Base-by-base conservation (phyloP, 352 stramenopile genomes). In the Globisporangium barbulae region DNA sequence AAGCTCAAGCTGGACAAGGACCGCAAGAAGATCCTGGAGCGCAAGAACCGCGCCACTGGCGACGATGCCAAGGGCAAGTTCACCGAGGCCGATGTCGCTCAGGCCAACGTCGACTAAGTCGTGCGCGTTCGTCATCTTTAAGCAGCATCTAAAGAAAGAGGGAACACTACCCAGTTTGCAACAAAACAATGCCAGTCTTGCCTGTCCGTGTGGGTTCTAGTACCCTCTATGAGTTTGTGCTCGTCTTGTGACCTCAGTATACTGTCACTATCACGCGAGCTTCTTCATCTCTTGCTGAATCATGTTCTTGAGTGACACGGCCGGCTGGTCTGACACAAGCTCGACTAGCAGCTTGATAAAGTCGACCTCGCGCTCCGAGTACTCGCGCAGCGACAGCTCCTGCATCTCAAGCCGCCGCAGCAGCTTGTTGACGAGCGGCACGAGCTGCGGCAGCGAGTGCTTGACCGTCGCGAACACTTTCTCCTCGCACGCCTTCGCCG, bases 1-100 rank as follows among this genome's bases (percentile, higher is more conserved):
- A 99, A 99, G 86, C 84, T 99, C 67, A 99, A 99, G 91, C 92
- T 99, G 66, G 96, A 99, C 91, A 99, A 99, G 93, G 96, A 99
- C 81, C 95, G 98, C 76, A 99, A 99, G 85, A 97, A 97, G 67
- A 97, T 98, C 71, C 81, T 99, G 58, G 97, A 99, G 78, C 94
- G 97, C 82, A 99, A 99, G 89, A 97, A 98, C 75, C 94, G 91
- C 68, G 81, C 85, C 39, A 74, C 83, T 52, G 72, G 73, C 59
- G 83, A 92, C 71, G 79, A 78, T 63, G 78, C 81, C 70, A 94
- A 96, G 89, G 83, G 83, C 85, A 96, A 97, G 84, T 94, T 94
- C 78, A 94, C 88, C 57, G 88, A 96, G 73, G 74, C 81, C 65
- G 88, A 94, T 72, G 89, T 94, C 37, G 79, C 82, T 64, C 92